A percentile compares a stretch with the other conserved stretches of the same genome.
Conservation (phyloP, 2,329 filamentous ascomycete genomes). For the Aplosporella prunicola region DNA sequence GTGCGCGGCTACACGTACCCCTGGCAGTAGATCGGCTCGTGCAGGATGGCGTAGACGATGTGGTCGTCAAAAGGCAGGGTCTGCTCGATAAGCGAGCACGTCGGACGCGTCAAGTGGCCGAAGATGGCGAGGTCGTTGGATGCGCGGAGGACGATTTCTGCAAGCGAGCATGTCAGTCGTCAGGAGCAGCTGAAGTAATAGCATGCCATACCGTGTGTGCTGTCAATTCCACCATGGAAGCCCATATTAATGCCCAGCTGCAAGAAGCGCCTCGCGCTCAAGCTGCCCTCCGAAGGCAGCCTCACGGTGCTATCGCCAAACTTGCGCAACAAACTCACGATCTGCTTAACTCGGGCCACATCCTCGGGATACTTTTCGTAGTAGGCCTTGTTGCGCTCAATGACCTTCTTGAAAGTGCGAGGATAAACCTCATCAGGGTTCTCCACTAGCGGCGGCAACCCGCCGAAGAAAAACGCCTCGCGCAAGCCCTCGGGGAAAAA, state of each 20-base stretch:
- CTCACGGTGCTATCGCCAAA: slow-evolving; percentile 48
- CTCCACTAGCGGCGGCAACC: slow-evolving; percentile 60
- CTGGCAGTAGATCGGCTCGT: slow-evolving; percentile 82
- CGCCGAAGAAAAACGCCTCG: slow-evolving; percentile 77
- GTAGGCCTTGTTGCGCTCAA: slow-evolving; percentile 65
- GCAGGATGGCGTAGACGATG: slow-evolving; percentile 76
- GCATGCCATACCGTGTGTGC: slow-evolving; percentile 49
- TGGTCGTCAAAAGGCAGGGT: slow-evolving; percentile 62
- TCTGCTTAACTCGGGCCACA: slow-evolving; percentile 53
- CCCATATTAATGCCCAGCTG: slow-evolving; percentile 73
- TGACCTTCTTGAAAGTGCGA: slow-evolving; percentile 58
- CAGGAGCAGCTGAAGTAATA: background rate
- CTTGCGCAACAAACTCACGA: slow-evolving; percentile 54
- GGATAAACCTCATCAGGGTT: slow-evolving; percentile 66
- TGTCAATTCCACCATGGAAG: slow-evolving; percentile 65
- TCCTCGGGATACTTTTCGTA: slow-evolving; percentile 83
- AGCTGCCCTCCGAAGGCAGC: slow-evolving; percentile 60
- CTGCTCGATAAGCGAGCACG: slow-evolving; percentile 58
- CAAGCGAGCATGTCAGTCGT: background rate
- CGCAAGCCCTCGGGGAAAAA: slow-evolving; percentile 66
- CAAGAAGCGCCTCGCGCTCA: slow-evolving; percentile 67
- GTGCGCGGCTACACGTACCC: slow-evolving; percentile 38
- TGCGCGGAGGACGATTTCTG: slow-evolving; percentile 57
- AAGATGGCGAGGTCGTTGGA: slow-evolving; percentile 66
- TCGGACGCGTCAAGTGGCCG: slow-evolving; percentile 63